Evolutionary conservation across 2,329 filamentous ascomycete genomes (phyloP).

Genomic region (Sclerotinia minor): DNA sequence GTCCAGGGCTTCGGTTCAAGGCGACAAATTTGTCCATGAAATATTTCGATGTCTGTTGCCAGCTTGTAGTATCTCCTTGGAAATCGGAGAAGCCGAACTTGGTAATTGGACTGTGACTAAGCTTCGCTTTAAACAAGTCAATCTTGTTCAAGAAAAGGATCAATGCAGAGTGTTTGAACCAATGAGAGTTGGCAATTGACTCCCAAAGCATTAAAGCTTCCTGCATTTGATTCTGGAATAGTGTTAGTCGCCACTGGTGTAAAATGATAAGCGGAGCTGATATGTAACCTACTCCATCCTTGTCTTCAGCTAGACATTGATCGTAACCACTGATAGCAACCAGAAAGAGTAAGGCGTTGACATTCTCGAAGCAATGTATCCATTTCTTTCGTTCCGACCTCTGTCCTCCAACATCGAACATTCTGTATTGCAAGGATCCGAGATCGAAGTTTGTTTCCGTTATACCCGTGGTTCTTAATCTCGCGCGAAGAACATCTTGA

Average conservation of each 20-base stretch:
- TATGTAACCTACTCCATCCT: conserved; percentile 74
- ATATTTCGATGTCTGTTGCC: conserved; percentile 74
- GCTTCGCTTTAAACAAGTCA: conserved; percentile 79
- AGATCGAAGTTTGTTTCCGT: conserved; percentile 93
- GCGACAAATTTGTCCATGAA: conserved; percentile 80
- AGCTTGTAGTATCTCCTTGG: conserved; percentile 68
- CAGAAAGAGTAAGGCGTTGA: conserved; percentile 86
- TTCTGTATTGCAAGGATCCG: conserved; percentile 88
- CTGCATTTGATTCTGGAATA: conserved; percentile 79
- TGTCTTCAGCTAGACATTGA: conserved; percentile 93
- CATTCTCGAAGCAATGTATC: conserved; percentile 77
- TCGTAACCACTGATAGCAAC: conserved; percentile 96
- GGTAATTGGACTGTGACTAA: conserved; percentile 68
- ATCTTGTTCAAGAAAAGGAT: conserved; percentile 89
- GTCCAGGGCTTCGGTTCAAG: conserved; percentile 63
- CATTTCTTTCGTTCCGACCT: conserved; percentile 76
- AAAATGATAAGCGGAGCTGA: background rate
- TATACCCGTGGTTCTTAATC: conserved; percentile 90
- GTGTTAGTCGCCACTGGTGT: conserved; percentile 31
- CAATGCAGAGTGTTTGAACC: conserved; percentile 79
- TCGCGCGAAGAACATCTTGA: conserved; percentile 89
- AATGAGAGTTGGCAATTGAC: conserved; percentile 81
- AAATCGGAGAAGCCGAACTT: conserved; percentile 78
- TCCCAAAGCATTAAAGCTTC: conserved; percentile 86
- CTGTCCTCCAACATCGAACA: conserved; percentile 79